Conservation (phyloP, 495 filamentous ascomycete genomes). For the Acidiella bohemica region DNA sequence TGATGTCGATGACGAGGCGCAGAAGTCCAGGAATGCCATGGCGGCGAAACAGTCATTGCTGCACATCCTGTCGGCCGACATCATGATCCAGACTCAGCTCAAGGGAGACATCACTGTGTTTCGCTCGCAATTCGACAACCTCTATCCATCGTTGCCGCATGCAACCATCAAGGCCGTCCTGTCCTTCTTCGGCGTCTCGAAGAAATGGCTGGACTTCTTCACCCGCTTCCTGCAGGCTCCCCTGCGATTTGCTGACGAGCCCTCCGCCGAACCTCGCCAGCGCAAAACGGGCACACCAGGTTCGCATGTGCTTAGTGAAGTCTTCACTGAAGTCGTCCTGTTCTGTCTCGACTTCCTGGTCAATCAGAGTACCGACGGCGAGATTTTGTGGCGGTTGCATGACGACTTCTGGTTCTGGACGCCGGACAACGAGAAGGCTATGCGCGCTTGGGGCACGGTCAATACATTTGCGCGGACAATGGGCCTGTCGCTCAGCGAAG, state of each 20-base stretch:
- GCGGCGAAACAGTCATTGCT: constrained; percentile 21
- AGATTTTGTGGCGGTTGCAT: constrained; percentile 22
- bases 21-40: constrained; percentile 11
- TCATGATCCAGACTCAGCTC: constrained; percentile 21
- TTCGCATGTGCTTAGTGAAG: constrained; percentile 22
- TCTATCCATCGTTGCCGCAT: constrained; percentile 21
- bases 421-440: constrained; percentile 14
- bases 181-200: constrained; percentile 21
- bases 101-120: constrained; percentile 19
- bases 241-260: constrained; percentile 21
- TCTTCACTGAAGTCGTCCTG: constrained; percentile 20
- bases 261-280: constrained; percentile 7
- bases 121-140: constrained; percentile 23
- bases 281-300: constrained; percentile 23
- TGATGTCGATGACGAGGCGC: constrained; percentile 15
- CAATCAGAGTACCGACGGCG: constrained; percentile 22
- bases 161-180: constrained; percentile 21
- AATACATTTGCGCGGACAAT: constrained; percentile 21
- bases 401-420: constrained; percentile 28
- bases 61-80: constrained; percentile 21
- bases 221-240: constrained; percentile 20
- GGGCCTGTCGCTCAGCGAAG: constrained; percentile 21
- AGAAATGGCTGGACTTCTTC: constrained; percentile 25
- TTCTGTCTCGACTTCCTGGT: constrained; percentile 25
- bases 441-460: constrained; percentile 19